phyloP scores from a whole-genome alignment of 805 yeast species.

The Schwanniomyces polymorphus region DNA sequence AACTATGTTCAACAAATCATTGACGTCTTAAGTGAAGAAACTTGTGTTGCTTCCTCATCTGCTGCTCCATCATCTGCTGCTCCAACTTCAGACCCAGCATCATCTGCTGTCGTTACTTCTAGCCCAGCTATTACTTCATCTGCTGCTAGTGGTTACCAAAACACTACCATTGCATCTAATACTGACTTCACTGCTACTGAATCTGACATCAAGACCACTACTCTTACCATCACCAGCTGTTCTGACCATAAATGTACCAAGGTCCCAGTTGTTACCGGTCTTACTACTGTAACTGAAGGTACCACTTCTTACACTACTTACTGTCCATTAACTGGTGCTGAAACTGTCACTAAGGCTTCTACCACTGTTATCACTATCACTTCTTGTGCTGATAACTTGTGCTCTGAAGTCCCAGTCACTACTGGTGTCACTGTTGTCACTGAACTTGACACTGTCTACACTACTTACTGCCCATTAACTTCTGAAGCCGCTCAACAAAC shows the following conservation, averaged over 20 bases:
- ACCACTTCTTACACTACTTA: conserved; percentile 22
- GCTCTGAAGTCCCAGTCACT: conserved; percentile 18
- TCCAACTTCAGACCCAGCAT: conserved; percentile 1
- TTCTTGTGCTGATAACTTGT: conserved; percentile 25
- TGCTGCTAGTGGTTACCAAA: not conserved
- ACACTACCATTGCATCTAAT: not conserved
- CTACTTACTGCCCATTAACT: conserved; percentile 22
- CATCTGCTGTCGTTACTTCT: not conserved
- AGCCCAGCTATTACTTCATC: not conserved
- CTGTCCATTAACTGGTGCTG: conserved; percentile 23
- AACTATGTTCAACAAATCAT: conserved; percentile 39
- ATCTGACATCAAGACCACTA: conserved; percentile 18
- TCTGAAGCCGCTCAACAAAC: not conserved
- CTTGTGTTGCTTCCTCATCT: conserved; percentile 1
- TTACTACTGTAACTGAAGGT: conserved; percentile 19
- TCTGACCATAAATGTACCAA: conserved; percentile 22
- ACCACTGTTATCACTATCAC: conserved; percentile 28
- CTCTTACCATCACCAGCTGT: conserved; percentile 28
- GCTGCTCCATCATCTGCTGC: not conserved
- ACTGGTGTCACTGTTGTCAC: conserved; percentile 22
- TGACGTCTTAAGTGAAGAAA: conserved; percentile 8
- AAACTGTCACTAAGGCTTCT: conserved; percentile 13
- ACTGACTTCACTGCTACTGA: conserved; percentile 7
- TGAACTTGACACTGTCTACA: conserved; percentile 16
- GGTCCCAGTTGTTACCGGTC: conserved; percentile 22